phyloP scores from a whole-genome alignment of 2,329 filamentous ascomycete species.

The Lachnellula subtilissima region DNA sequence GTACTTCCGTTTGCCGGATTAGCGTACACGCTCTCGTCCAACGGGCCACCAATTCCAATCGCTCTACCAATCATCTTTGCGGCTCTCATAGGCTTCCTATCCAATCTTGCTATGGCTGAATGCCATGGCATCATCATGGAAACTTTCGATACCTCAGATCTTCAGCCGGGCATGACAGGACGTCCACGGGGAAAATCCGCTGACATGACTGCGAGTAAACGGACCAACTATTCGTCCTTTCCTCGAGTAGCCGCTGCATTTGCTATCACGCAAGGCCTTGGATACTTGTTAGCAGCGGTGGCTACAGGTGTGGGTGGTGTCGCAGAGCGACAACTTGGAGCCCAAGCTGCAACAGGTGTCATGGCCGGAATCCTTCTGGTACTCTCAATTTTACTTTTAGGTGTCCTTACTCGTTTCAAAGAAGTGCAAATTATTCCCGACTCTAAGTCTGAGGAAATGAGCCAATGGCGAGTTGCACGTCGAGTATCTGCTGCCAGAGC shows the following conservation, averaged over 20 bases:
- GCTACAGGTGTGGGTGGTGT: constrained; percentile 65
- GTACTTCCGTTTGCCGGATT: constrained; percentile 62
- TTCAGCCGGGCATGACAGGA: constrained; percentile 66
- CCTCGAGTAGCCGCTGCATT: constrained; percentile 69
- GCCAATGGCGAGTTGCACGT: constrained; percentile 46
- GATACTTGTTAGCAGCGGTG: constrained; percentile 64
- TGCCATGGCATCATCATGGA: constrained; percentile 77
- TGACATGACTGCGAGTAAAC: constrained; percentile 39
- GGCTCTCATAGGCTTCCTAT: constrained; percentile 62
- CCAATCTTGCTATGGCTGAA: constrained; percentile 68
- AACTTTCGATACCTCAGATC: constrained; percentile 73
- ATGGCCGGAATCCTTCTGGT: constrained; percentile 62
- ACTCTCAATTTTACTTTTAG: constrained; percentile 58
- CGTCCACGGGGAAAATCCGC: constrained; percentile 45
- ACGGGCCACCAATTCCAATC: constrained; percentile 55
- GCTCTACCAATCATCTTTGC: constrained; percentile 64
- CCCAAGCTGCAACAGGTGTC: constrained; percentile 63
- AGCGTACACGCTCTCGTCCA: constrained; percentile 62
- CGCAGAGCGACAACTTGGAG: constrained; percentile 60
- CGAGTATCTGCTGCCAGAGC: constrained; percentile 42
- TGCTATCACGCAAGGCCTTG: constrained; percentile 64
- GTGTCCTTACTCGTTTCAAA: constrained; percentile 60
- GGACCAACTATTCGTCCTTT: constrained; percentile 71
- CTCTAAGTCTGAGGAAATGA: constrained; percentile 51
- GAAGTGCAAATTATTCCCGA: constrained; percentile 65